These are phyloP conservation scores for Talaromyces rugulosus DNA, from an alignment of 2,329 filamentous ascomycete genomes.

Conservation along the genomic window DNA sequence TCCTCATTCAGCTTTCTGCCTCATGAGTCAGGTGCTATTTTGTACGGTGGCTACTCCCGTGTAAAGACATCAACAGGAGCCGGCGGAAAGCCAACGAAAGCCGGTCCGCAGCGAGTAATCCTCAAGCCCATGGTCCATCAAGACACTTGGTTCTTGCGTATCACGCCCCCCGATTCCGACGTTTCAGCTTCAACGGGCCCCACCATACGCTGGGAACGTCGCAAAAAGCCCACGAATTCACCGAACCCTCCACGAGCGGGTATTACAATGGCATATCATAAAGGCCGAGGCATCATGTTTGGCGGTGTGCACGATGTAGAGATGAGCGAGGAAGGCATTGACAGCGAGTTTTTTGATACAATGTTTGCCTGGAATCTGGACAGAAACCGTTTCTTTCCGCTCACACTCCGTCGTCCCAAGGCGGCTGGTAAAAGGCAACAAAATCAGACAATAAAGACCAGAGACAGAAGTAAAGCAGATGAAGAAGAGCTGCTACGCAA, in stretches of 20 bases:
- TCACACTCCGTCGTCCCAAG: slow-evolving; percentile 71
- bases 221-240: slow-evolving; percentile 87
- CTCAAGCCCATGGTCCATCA: slow-evolving; percentile 87
- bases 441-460: slow-evolving; percentile 46
- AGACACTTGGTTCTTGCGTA: slow-evolving; percentile 88
- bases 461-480: slow-evolving; percentile 73
- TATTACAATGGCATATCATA: slow-evolving; percentile 90
- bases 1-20: slow-evolving; percentile 91
- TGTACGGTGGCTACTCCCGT: slow-evolving; percentile 91
- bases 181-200: slow-evolving; percentile 63
- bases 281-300: slow-evolving; percentile 86
- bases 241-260: slow-evolving; percentile 81
- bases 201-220: slow-evolving; percentile 80
- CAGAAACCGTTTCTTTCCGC: slow-evolving; percentile 87
- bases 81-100: slow-evolving; percentile 58
- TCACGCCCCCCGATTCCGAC: slow-evolving; percentile 67
- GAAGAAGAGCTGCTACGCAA: slow-evolving; percentile 88
- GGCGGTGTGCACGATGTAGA: slow-evolving; percentile 93
- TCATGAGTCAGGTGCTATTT: slow-evolving; percentile 80
- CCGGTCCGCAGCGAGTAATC: slow-evolving; percentile 60
- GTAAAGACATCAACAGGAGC: slow-evolving; percentile 64
- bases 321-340: slow-evolving; percentile 87
- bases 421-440: slow-evolving; percentile 59
- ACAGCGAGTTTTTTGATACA: slow-evolving; percentile 94
- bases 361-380: slow-evolving; percentile 94